A percentile compares a stretch with the other conserved stretches of the same genome.
Conservation (phyloP, 2,329 filamentous ascomycete genomes). For the Xylaria sp. region DNA sequence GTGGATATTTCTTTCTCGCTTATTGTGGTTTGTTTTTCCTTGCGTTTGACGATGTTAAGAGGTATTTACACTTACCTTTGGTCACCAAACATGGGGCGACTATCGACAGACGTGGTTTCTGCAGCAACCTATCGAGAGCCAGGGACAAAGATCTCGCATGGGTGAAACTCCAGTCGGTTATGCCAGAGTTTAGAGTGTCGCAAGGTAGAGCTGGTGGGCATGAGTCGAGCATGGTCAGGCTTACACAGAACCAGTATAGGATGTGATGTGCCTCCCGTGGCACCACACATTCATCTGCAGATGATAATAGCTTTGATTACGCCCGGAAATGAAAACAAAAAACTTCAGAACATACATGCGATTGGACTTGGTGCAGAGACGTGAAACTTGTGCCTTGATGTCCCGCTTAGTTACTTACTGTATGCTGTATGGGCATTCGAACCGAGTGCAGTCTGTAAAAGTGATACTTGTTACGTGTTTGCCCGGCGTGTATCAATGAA, state of each 20-base stretch:
- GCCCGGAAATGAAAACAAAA: constrained; percentile 27
- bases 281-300: constrained; percentile 18
- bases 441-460: too few species aligned
- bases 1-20: constrained; percentile 23
- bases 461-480: too few species aligned
- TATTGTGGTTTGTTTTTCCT: constrained; percentile 27
- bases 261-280: constrained; percentile 12
- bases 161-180: constrained; percentile 14
- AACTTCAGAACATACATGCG: constrained; percentile 16
- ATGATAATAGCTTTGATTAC: constrained; percentile 23
- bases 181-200: constrained; percentile 13
- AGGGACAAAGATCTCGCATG: constrained; percentile 11
- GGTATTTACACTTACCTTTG: constrained; percentile 30
- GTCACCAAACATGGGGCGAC: constrained; percentile 22
- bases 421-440: too few species aligned
- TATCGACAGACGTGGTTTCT: constrained; percentile 10
- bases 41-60: constrained; percentile 28
- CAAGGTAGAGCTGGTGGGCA: constrained; percentile 8
- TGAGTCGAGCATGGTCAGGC: constrained; percentile 12
- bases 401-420: not conserved
- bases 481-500: too few species aligned
- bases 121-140: constrained; percentile 9
- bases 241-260: constrained; percentile 15
- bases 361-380: not conserved
- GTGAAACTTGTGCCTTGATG: not conserved